phyloP scores from a whole-genome alignment of 1,284 basidiomycete species.

The Trametes polyzona region DNA sequence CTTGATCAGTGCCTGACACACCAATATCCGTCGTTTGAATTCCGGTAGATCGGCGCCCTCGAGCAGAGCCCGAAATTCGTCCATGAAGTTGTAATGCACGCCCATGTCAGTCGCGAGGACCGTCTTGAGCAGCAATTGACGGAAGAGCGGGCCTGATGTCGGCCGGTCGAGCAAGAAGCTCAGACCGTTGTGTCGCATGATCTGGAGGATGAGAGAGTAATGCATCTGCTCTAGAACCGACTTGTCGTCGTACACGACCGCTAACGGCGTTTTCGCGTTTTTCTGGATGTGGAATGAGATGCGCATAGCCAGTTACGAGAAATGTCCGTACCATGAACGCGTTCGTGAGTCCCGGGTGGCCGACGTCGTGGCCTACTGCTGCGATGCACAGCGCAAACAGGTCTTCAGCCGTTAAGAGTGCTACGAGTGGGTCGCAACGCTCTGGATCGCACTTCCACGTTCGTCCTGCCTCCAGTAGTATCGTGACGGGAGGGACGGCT shows the following conservation, averaged over 20 bases:
- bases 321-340: constrained; percentile 74
- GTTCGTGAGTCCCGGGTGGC: constrained; percentile 92
- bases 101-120: constrained; percentile 94
- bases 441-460: constrained; percentile 50
- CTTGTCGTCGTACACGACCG: constrained; percentile 85
- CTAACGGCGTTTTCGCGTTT: constrained; percentile 89
- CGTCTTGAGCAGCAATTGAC: constrained; percentile 75
- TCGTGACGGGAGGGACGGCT: constrained; percentile 76
- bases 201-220: constrained; percentile 79
- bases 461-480: constrained; percentile 47
- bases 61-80: constrained; percentile 56
- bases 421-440: constrained; percentile 50
- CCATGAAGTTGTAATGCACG: constrained; percentile 86
- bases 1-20: constrained; percentile 93
- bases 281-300: constrained; percentile 55
- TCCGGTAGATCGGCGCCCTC: constrained; percentile 43
- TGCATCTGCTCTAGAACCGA: constrained; percentile 95
- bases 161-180: constrained; percentile 63
- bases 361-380: constrained; percentile 94
- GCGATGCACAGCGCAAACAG: constrained; percentile 85
- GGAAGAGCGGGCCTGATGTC: constrained; percentile 55
- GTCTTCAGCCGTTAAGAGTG: constrained; percentile 65
- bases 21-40: constrained; percentile 61
- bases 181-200: constrained; percentile 83
- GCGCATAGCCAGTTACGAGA: background rate